Evolutionary conservation across 2,329 filamentous ascomycete genomes (phyloP).

Genomic region (Fusarium succisae): DNA sequence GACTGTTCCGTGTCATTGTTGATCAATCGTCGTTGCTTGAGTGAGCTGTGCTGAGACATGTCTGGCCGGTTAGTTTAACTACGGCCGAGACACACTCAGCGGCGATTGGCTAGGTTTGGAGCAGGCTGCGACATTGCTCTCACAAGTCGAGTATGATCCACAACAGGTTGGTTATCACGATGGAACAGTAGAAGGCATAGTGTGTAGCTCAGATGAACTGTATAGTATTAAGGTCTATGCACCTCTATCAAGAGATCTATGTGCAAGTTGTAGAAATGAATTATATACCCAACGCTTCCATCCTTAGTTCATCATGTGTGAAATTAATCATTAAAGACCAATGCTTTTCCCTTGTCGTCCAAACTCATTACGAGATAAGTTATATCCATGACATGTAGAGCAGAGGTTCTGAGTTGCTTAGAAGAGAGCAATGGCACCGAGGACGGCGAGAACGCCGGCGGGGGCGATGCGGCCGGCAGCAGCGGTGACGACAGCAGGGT

Average conservation of each 20-base stretch:
- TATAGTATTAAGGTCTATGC: constrained; percentile 32
- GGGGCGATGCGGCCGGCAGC: constrained; percentile 57
- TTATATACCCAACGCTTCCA: constrained; percentile 35
- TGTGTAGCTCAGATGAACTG: constrained; percentile 9
- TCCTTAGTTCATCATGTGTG: constrained; percentile 18
- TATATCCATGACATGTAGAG: constrained; percentile 1
- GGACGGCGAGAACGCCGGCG: constrained; percentile 60
- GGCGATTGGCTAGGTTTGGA: not conserved
- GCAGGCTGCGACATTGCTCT: not conserved
- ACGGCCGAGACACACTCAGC: not conserved
- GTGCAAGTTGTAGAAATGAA: constrained; percentile 31
- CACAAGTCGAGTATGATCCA: not conserved
- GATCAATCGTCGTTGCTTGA: not conserved
- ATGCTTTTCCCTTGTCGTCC: constrained; percentile 11
- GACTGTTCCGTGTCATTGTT: not conserved
- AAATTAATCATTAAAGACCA: constrained; percentile 27
- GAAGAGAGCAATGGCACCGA: constrained; percentile 68
- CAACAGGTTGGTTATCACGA: not conserved
- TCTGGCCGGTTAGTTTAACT: not conserved
- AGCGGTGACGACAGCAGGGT: constrained; percentile 63
- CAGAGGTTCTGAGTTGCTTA: constrained; percentile 49
- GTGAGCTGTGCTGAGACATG: not conserved
- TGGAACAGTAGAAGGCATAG: not conserved
- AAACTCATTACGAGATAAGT: not conserved
- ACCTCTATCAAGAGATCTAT: constrained; percentile 25